phyloP scores from a whole-genome alignment of 495 filamentous ascomycete species.

The Cercophora sp. region DNA sequence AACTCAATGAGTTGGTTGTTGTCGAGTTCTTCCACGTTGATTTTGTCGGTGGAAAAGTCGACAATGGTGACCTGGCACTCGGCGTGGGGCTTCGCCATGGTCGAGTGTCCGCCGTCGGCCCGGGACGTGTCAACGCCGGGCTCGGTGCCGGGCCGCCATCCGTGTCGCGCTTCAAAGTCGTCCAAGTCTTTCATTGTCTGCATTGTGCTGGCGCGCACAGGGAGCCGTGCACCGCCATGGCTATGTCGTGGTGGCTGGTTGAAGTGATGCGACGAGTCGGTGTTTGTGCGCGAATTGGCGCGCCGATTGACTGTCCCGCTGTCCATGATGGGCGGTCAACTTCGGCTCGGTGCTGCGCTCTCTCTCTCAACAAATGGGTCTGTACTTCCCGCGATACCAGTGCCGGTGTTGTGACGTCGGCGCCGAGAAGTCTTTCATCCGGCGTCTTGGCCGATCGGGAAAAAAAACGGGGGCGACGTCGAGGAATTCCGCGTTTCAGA shows the following conservation, averaged over 20 bases:
- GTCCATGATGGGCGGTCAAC: background rate
- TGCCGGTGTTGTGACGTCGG: background rate
- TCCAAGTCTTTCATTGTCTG: constrained; percentile 3
- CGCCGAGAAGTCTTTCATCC: background rate
- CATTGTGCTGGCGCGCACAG: constrained; percentile 5
- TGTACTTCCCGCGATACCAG: background rate
- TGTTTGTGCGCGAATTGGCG: constrained; percentile 5
- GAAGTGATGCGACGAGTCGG: background rate
- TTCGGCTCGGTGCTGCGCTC: background rate
- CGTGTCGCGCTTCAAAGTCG: constrained; percentile 5
- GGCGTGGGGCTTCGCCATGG: constrained; percentile 3
- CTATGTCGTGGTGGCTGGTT: background rate
- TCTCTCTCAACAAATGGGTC: background rate
- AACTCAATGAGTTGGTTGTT: constrained; percentile 1
- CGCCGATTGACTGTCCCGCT: constrained; percentile 3
- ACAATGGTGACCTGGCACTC: constrained; percentile 7
- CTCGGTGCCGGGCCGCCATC: constrained; percentile 7
- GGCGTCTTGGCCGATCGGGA: background rate
- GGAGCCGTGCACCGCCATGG: background rate
- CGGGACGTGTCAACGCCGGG: constrained; percentile 4
- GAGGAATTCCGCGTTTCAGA: constrained; percentile 6
- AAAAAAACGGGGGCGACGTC: background rate
- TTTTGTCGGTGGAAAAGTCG: constrained; percentile 2
- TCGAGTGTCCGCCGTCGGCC: constrained; percentile 5
- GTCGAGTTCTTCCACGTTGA: constrained; percentile 4